A percentile compares a stretch with the other conserved stretches of the same genome.
These are phyloP conservation scores for Salmacisia buchloeana DNA, from an alignment of 1,284 basidiomycete species.

Conservation along the genomic window DNA sequence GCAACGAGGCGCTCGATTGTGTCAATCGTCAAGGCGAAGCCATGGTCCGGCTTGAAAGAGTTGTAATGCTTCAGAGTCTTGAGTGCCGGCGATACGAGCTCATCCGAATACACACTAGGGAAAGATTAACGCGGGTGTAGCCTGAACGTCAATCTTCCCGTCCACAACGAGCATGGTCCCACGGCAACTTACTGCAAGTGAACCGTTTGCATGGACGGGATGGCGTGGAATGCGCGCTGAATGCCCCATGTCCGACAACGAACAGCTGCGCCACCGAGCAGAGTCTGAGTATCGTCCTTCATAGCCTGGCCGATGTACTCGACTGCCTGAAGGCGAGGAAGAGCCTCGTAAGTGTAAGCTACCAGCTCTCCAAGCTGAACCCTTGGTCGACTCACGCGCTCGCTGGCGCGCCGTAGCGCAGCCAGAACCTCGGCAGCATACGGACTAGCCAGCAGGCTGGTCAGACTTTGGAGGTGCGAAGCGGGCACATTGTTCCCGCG, in stretches of 20 bases:
- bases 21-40: slow-evolving; percentile 76
- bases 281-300: slow-evolving; percentile 55
- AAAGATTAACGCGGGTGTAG: slow-evolving; percentile 53
- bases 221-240: slow-evolving; percentile 73
- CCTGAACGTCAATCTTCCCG: slow-evolving; percentile 12
- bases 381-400: slow-evolving; percentile 16
- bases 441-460: slow-evolving; percentile 28
- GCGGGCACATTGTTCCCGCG: slow-evolving; percentile 21
- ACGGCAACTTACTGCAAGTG: slow-evolving; percentile 31
- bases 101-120: slow-evolving; percentile 77
- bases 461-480: slow-evolving; percentile 28
- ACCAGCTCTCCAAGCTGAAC: neutral
- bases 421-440: slow-evolving; percentile 26
- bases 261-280: neutral
- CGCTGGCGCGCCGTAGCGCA: slow-evolving; percentile 20
- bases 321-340: slow-evolving; percentile 9
- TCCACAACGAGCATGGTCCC: too few relatives aligned
- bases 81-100: slow-evolving; percentile 67
- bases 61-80: slow-evolving; percentile 87
- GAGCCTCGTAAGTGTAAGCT: neutral
- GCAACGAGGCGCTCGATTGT: slow-evolving; percentile 73
- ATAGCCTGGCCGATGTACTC: slow-evolving; percentile 72
- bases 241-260: slow-evolving; percentile 38
- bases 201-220: slow-evolving; percentile 57
- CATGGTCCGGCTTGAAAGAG: slow-evolving; percentile 78